Base-by-base conservation (phyloP, 2,329 filamentous ascomycete species). In the Microcyclosporella mali region DNA sequence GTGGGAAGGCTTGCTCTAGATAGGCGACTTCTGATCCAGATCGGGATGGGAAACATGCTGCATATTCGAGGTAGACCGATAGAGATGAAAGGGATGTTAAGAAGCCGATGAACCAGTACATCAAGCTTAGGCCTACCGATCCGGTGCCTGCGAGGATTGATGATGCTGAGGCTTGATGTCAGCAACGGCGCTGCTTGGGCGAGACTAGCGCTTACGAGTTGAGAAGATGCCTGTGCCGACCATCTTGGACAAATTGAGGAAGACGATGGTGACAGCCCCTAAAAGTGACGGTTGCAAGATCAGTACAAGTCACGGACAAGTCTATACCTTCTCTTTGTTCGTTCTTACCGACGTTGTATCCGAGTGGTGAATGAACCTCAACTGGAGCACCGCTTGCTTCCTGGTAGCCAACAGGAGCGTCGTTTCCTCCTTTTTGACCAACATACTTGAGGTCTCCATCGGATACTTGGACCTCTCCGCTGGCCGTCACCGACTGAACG, bases 1-100 rank as follows among this genome's bases (percentile, higher is more conserved):
- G 70, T 1, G 80, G 80, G 49, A 75, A 85, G 0, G 79, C 77
- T 55, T 85, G 81, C 51, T 85, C 81, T 0, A 85, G 70, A 51
- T 83, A 85, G 0, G 82, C 81, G 0, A 82, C 80, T 53, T 85
- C 79, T 0, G 74, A 73, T 0, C 81, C 81, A 2, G 77, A 82
- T 6, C 81, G 74, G 55, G 75, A 83, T 1, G 81, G 80, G 45
- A 84, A 85, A 48, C 79, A 84, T 1, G 77, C 70, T 0, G 79
- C 73, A 11, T 77, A 74, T 54, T 85, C 81, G 7, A 84, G 72
- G 43, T 84, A 84, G 0, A 81, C 72, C 0, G 70, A 65, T 2
- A 82, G 69, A 1, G 73, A 73, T 2, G 75, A 70, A 0, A 70
- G 58, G 0, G 79, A 74, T 39, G 81, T 76, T 28, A 83, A 37